A percentile compares a stretch with the other conserved stretches of the same genome.
Evolutionary conservation across 768 basidiomycete species (phyloP).

Genomic region (Boletus bicolor): DNA sequence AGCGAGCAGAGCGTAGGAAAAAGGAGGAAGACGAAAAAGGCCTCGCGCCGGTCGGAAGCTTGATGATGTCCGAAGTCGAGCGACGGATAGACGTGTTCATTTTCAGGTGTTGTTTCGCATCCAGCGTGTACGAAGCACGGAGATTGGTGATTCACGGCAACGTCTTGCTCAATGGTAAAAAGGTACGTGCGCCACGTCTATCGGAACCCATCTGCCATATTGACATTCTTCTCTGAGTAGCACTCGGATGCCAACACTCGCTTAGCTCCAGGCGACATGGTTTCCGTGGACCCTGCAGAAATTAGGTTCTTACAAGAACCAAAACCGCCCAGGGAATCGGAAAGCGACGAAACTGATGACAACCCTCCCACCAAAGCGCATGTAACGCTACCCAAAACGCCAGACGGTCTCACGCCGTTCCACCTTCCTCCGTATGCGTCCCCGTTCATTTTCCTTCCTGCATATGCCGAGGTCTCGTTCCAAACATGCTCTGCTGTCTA

Average conservation of each 20-base stretch:
- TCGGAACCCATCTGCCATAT: neutral
- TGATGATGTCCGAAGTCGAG: slow-evolving; percentile 97
- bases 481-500: slow-evolving; percentile 88
- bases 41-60: slow-evolving; percentile 86
- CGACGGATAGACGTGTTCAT: slow-evolving; percentile 89
- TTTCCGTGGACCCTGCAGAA: slow-evolving; percentile 79
- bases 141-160: slow-evolving; percentile 82
- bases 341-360: slow-evolving; percentile 3
- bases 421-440: slow-evolving; percentile 82
- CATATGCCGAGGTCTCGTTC: slow-evolving; percentile 85
- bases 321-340: slow-evolving; percentile 14
- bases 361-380: neutral
- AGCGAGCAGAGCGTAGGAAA: slow-evolving; percentile 43
- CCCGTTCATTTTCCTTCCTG: slow-evolving; percentile 91
- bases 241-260: slow-evolving; percentile 82
- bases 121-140: slow-evolving; percentile 88
- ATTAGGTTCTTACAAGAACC: slow-evolving; percentile 66
- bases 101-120: slow-evolving; percentile 84
- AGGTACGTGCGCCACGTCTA: slow-evolving; percentile 49
- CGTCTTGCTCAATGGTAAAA: slow-evolving; percentile 85
- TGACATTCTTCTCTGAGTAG: slow-evolving; percentile 38
- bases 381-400: neutral
- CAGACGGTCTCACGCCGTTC: slow-evolving; percentile 61
- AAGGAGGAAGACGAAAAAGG: slow-evolving; percentile 56
- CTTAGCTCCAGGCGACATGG: slow-evolving; percentile 91